Evolutionary conservation across 1,284 basidiomycete species (phyloP), one percentile per base, ranked within the genome.

Genomic region (Austroboletus sp.): DNA sequence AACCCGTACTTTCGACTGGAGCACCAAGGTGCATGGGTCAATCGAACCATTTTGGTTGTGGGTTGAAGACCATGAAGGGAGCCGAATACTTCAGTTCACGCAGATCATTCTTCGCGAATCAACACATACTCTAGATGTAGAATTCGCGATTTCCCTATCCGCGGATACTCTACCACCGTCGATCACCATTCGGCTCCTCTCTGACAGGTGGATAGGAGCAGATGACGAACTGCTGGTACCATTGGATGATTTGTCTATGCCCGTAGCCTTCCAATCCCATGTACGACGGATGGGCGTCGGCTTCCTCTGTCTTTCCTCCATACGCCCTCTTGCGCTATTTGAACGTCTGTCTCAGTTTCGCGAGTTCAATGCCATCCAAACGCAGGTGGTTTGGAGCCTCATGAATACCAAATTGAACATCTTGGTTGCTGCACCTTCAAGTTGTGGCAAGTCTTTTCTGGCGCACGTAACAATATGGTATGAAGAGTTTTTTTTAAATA

Each of bases 41-140:
- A 70, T 74, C 0, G 91, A 98, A 65, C 86, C 91, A 1, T 97
- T 98, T 69, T 96, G 92, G 81, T 68, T 98, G 40, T 98, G 96
- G 95, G 72, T 97, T 6, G 93, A 98, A 68, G 91, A 95, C 58
- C 75, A 85, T 27, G 76, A 87, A 36, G 86, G 83, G 8, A 58
- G 77, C 15, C 76, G 79, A 32, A 96, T 98, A 56, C 74, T 95
- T n/a, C 90, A 96, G 60, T 77, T 88, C 53, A 72, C 82, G 1
- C 82, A 84, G 57, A 67, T 93, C 26, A 61, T 82, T 19, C 76
- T 96, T 53, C 80, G 85, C 31, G 78, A 80, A 53, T 72, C 74
- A n/a, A 86, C 80, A 25, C 60, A 74, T 13, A 36, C 60, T 12
- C 51, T 90, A 33, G 73, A 82, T 42, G 67, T 86, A n/a, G 83